Percentiles rank a stretch among this genome's conserved stretches.
These are phyloP conservation scores for Apophysomyces trapeziformis DNA, from an alignment of 371 early-diverging fungal species.

Conservation along the genomic window DNA sequence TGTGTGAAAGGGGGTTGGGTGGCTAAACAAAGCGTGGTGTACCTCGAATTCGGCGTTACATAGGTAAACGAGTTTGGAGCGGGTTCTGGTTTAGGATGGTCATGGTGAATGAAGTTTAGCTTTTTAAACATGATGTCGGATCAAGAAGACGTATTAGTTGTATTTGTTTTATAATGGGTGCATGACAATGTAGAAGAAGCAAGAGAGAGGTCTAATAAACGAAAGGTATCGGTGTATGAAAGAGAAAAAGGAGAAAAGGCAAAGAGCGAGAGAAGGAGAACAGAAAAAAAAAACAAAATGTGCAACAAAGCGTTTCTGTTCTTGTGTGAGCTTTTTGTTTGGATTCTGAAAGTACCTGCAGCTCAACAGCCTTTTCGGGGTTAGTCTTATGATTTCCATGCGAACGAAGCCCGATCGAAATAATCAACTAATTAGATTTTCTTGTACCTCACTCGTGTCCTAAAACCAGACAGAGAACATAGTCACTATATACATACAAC, in stretches of 20 bases:
- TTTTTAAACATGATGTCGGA: conserved; percentile 22
- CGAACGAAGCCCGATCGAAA: background rate
- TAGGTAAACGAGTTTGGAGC: conserved; percentile 15
- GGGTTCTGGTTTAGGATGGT: conserved; percentile 12
- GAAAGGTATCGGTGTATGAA: conserved; percentile 1
- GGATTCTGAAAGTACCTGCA: background rate
- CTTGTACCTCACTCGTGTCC: no score
- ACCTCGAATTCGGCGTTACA: conserved; percentile 27
- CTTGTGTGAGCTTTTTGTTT: conserved; percentile 1
- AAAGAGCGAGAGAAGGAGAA: conserved; percentile 4
- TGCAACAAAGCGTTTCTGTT: background rate
- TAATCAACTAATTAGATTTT: background rate
- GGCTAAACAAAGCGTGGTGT: background rate
- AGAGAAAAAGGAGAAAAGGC: conserved; percentile 2
- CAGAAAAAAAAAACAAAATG: background rate
- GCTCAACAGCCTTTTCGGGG: conserved; percentile 10
- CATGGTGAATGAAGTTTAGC: conserved; percentile 14
- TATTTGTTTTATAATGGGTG: conserved; percentile 2
- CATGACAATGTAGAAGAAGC: conserved; percentile 9
- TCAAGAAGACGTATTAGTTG: background rate
- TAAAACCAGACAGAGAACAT: no score
- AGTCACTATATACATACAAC: no score
- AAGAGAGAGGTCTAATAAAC: conserved; percentile 3
- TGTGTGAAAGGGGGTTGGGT: background rate
- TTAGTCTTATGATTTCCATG: conserved; percentile 9